Conservation (phyloP, 768 basidiomycete genomes). For the Lepiota venenata region DNA sequence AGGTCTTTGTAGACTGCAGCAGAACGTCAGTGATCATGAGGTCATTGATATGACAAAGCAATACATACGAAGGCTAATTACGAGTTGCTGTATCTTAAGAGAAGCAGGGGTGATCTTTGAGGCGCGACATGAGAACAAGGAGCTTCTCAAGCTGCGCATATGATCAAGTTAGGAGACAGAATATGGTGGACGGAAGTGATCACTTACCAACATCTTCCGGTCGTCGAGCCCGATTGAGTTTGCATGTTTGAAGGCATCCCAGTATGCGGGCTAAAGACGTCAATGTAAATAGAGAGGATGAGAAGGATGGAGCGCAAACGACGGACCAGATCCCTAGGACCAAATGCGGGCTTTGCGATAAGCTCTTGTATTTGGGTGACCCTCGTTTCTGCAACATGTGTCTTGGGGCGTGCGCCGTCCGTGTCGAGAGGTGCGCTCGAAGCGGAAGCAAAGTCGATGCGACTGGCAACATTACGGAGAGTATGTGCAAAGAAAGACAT, state of each 20-base stretch:
- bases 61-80: slow-evolving; percentile 55
- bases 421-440: slow-evolving; percentile 27
- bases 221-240: slow-evolving; percentile 48
- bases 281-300: background rate
- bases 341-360: slow-evolving; percentile 24
- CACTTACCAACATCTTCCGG: slow-evolving; percentile 53
- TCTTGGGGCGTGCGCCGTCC: slow-evolving; percentile 28
- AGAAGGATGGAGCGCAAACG: background rate
- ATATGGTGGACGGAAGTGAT: no score
- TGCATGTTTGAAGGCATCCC: slow-evolving; percentile 43
- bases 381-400: slow-evolving; percentile 20
- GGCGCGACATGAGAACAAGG: slow-evolving; percentile 56
- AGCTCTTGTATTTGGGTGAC: slow-evolving; percentile 27
- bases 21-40: slow-evolving; percentile 13
- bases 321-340: slow-evolving; percentile 27
- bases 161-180: slow-evolving; percentile 6
- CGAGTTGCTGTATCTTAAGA: slow-evolving; percentile 39
- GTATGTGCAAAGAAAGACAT: slow-evolving; percentile 17
- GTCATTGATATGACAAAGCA: slow-evolving; percentile 10
- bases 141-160: slow-evolving; percentile 57
- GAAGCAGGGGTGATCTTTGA: slow-evolving; percentile 29
- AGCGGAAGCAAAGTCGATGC: slow-evolving; percentile 21
- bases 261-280: slow-evolving; percentile 39
- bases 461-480: slow-evolving; percentile 19
- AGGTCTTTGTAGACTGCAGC: slow-evolving; percentile 72